phyloP scores from a whole-genome alignment of 495 filamentous ascomycete genomes.

The Lentithecium fluviatile region DNA sequence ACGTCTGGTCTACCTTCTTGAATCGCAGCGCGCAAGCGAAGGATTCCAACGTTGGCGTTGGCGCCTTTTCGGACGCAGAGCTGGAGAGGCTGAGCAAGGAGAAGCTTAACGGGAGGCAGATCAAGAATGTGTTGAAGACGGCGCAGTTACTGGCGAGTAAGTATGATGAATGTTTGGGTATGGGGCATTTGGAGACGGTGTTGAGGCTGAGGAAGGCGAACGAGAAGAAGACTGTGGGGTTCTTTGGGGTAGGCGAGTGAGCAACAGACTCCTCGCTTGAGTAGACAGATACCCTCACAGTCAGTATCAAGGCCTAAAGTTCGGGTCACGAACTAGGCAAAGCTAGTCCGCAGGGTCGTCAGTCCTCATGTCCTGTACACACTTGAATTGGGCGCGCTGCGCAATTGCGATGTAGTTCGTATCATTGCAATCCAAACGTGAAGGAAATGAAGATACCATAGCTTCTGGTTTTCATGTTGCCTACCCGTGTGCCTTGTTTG shows the following conservation, averaged over 20 bases:
- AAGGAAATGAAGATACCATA: too few species aligned
- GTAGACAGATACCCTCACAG: too few species aligned
- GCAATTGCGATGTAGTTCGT: too few species aligned
- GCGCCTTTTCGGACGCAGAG: slow-evolving; percentile 43
- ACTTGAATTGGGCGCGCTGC: too few species aligned
- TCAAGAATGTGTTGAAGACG: slow-evolving; percentile 62
- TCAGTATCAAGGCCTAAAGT: too few species aligned
- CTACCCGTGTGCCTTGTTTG: too few species aligned
- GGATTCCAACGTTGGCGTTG: slow-evolving; percentile 5
- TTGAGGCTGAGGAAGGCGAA: neutral
- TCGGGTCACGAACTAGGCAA: too few species aligned
- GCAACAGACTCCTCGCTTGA: neutral
- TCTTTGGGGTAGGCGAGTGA: neutral
- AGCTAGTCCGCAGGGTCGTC: too few species aligned
- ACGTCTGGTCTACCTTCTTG: slow-evolving; percentile 48
- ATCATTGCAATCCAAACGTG: too few species aligned
- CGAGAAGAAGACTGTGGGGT: neutral
- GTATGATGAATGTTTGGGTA: slow-evolving; percentile 2
- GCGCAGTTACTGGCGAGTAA: slow-evolving; percentile 45
- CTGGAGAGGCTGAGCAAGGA: slow-evolving; percentile 45
- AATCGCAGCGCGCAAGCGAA: slow-evolving; percentile 9
- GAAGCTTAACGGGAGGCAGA: slow-evolving; percentile 59
- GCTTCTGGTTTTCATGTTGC: too few species aligned
- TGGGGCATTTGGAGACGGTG: slow-evolving; percentile 18
- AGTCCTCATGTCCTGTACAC: too few species aligned